Conservation (phyloP, 2,329 filamentous ascomycete genomes). For the Leptographium flavum region DNA sequence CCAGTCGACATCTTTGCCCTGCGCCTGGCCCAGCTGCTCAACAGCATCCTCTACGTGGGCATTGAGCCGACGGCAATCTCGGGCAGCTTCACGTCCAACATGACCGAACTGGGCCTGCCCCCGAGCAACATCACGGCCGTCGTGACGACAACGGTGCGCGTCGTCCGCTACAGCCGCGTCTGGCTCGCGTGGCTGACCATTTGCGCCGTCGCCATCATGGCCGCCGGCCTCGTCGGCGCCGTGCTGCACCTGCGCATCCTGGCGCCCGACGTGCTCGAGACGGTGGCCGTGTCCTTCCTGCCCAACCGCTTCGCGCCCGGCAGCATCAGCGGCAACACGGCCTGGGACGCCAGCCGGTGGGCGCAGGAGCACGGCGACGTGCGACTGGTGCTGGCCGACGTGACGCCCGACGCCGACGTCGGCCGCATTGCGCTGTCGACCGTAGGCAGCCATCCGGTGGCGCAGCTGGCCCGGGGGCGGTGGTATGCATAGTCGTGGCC, state of each 20-base stretch:
- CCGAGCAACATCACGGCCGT: not conserved
- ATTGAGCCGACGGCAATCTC: not conserved
- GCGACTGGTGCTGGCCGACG: too few relatives aligned
- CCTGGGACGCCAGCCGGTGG: too few relatives aligned
- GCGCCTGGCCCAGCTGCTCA: conserved; percentile 6
- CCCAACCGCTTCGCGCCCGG: not conserved
- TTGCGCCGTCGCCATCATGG: not conserved
- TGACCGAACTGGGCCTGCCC: not conserved
- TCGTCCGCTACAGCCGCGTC: not conserved
- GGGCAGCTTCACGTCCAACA: not conserved
- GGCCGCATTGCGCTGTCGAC: too few relatives aligned
- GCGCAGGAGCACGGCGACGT: too few relatives aligned
- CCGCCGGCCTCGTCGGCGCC: not conserved
- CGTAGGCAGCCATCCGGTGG: not conserved
- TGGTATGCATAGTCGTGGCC: too few relatives aligned
- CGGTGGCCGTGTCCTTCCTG: conserved; percentile 3
- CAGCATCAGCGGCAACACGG: too few relatives aligned
- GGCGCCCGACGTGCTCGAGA: conserved; percentile 6
- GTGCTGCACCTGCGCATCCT: not conserved
- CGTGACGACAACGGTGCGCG: not conserved
- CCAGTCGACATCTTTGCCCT: not conserved
- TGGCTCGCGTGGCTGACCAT: conserved; percentile 4
- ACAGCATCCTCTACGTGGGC: conserved; percentile 3
- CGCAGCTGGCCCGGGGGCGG: not conserved
- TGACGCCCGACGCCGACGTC: too few relatives aligned